A percentile compares a stretch with the other conserved stretches of the same genome.
These are phyloP conservation scores for Thelonectria discophora DNA, from an alignment of 2,329 filamentous ascomycete species.

Conservation along the genomic window DNA sequence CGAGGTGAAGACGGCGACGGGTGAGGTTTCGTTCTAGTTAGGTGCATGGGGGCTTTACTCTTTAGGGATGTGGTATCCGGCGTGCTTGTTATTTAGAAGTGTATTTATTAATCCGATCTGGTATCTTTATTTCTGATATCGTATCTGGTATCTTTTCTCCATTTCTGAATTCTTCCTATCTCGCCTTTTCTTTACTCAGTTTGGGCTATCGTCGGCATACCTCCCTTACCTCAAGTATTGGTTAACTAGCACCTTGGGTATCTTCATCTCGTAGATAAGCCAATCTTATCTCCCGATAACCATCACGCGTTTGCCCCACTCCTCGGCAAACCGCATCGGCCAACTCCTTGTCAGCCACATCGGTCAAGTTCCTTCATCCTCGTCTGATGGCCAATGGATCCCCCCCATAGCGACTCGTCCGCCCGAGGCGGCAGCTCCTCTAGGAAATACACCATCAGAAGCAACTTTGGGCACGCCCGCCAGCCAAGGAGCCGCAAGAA, in stretches of 20 bases:
- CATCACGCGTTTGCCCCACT: background rate
- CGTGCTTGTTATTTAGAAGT: too few species aligned
- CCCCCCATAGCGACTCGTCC: conserved; percentile 24
- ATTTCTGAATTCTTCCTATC: too few species aligned
- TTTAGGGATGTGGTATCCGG: too few species aligned
- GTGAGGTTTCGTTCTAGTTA: conserved; percentile 1
- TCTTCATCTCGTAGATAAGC: background rate
- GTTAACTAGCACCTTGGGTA: too few species aligned
- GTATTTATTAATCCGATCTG: too few species aligned
- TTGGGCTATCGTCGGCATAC: too few species aligned
- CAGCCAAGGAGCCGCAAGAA: conserved; percentile 56
- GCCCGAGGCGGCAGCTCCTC: conserved; percentile 22
- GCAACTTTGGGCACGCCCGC: conserved; percentile 52
- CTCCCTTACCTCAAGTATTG: too few species aligned
- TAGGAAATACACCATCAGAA: conserved; percentile 54
- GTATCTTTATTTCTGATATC: too few species aligned
- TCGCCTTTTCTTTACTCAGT: too few species aligned
- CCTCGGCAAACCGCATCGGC: conserved; percentile 32
- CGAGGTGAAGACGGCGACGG: conserved; percentile 18
- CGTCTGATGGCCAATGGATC: conserved; percentile 22
- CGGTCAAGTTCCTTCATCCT: conserved; percentile 19
- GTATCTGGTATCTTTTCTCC: too few species aligned
- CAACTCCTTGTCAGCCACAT: conserved; percentile 22
- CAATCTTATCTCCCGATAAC: background rate
- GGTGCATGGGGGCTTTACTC: background rate